Percentiles rank a stretch among this genome's conserved stretches.
phyloP scores from a whole-genome alignment of 148 eudicot species.

The Rheum nobile region DNA sequence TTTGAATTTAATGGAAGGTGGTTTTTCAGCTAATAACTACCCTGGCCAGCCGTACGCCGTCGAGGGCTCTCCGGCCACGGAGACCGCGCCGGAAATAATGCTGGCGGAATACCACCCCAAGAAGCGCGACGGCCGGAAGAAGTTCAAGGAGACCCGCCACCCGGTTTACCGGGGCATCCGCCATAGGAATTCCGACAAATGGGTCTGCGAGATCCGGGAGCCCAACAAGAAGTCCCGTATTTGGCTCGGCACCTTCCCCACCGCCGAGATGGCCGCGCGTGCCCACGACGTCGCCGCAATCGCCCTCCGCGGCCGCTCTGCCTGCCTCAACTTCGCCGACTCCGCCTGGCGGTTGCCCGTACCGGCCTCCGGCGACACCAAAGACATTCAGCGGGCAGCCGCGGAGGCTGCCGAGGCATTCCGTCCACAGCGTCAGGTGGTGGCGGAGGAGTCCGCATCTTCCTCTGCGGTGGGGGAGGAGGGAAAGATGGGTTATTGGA shows the following conservation, averaged over 20 bases:
- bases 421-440: neutral
- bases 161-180: slow-evolving; percentile 74
- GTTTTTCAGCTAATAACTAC: too few relatives aligned
- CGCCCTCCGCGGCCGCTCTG: too few relatives aligned
- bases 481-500: neutral
- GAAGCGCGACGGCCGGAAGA: slow-evolving; percentile 62
- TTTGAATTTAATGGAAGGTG: too few relatives aligned
- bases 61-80: neutral
- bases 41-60: neutral
- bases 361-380: slow-evolving; percentile 27
- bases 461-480: neutral
- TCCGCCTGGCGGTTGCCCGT: slow-evolving; percentile 51
- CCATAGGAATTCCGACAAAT: slow-evolving; percentile 47
- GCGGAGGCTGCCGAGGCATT: slow-evolving; percentile 63
- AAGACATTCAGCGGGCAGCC: slow-evolving; percentile 64
- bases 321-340: too few relatives aligned
- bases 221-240: too few relatives aligned
- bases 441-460: neutral
- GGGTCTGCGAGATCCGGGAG: slow-evolving; percentile 91
- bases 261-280: too few relatives aligned
- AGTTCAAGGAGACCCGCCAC: slow-evolving; percentile 76
- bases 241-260: too few relatives aligned
- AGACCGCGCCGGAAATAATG: neutral
- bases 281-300: too few relatives aligned
- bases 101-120: slow-evolving; percentile 56